A percentile compares a stretch with the other conserved stretches of the same genome.
Evolutionary conservation across 352 stramenopile species (phyloP).

Genomic region (Phytopythium aichiense): DNA sequence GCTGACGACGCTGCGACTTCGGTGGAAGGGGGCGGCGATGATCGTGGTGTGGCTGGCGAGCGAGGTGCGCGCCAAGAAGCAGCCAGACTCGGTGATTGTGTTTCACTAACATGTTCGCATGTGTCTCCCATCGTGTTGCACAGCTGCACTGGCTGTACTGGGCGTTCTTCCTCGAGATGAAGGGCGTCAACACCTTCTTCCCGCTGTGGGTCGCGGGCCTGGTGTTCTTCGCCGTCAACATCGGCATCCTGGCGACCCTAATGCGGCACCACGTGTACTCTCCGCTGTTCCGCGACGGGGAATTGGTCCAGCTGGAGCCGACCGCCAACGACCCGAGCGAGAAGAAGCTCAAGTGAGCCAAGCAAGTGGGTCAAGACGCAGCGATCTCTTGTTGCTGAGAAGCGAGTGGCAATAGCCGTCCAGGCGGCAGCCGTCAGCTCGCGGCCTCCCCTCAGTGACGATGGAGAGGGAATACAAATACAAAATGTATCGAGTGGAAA

Average conservation of each 20-base stretch:
- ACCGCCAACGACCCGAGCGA: not conserved
- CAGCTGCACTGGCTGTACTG: slow-evolving; percentile 88
- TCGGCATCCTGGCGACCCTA: slow-evolving; percentile 68
- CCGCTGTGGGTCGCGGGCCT: slow-evolving; percentile 84
- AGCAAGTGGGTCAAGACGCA: not conserved
- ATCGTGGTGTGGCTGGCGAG: slow-evolving; percentile 69
- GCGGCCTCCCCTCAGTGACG: not conserved
- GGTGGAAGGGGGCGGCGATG: slow-evolving; percentile 63
- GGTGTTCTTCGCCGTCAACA: slow-evolving; percentile 88
- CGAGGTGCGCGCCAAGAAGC: slow-evolving; percentile 39
- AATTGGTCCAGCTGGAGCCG: slow-evolving; percentile 34
- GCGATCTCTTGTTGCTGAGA: not conserved
- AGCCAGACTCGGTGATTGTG: not conserved
- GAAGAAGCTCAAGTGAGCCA: slow-evolving; percentile 14
- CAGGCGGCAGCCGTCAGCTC: not conserved
- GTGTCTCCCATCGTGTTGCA: not conserved
- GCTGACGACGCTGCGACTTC: slow-evolving; percentile 48
- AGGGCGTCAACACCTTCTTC: slow-evolving; percentile 87
- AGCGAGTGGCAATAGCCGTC: not conserved
- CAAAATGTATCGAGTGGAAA: not conserved
- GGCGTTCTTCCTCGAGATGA: slow-evolving; percentile 89
- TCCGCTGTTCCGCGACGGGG: slow-evolving; percentile 49
- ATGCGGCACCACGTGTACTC: slow-evolving; percentile 62
- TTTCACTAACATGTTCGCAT: not conserved
- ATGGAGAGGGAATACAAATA: slow-evolving; percentile 1